phyloP scores from a whole-genome alignment of 306 rosid species.

The Vigna radiata region DNA sequence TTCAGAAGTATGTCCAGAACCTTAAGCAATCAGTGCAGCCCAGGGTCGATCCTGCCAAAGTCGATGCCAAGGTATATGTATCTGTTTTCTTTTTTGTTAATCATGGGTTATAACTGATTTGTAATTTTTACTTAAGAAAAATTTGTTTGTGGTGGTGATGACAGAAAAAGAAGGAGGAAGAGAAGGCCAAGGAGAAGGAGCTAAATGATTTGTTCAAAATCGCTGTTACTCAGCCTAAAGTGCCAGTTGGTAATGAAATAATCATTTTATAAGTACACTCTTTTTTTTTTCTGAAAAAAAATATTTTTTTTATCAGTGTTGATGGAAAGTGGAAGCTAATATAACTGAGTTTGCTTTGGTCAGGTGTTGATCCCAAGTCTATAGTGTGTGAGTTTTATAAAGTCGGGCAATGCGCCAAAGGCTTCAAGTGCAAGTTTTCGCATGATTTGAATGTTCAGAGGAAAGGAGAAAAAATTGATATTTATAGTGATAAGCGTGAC shows the following conservation, averaged over 20 bases:
- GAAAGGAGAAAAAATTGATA: conserved; percentile 98
- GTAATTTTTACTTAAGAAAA: neutral
- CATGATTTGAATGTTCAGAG: conserved; percentile 97
- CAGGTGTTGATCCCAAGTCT: conserved; percentile 99
- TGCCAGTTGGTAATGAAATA: conserved; percentile 69
- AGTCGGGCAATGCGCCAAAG: conserved; percentile 91
- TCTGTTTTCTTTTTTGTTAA: neutral
- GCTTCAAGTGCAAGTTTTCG: conserved; percentile 97
- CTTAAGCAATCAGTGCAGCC: conserved; percentile 80
- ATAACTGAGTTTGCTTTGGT: conserved; percentile 35
- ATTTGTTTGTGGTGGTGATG: conserved; percentile 7
- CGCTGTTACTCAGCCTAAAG: conserved; percentile 95
- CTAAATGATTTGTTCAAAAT: conserved; percentile 88
- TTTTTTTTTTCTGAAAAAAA: neutral
- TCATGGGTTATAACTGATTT: neutral
- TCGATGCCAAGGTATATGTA: conserved; percentile 64
- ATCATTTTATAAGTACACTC: conserved; percentile 31
- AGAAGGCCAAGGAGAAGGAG: conserved; percentile 92
- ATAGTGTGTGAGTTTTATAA: conserved; percentile 90
- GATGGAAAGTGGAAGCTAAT: neutral
- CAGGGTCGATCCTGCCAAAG: conserved; percentile 65
- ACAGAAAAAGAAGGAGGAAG: conserved; percentile 98
- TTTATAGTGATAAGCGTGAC: conserved; percentile 89
- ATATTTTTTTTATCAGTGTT: conserved; percentile 14
- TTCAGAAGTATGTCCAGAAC: conserved; percentile 88